Conservation (phyloP, 805 yeast genomes). For the Ogataea siamensis region DNA sequence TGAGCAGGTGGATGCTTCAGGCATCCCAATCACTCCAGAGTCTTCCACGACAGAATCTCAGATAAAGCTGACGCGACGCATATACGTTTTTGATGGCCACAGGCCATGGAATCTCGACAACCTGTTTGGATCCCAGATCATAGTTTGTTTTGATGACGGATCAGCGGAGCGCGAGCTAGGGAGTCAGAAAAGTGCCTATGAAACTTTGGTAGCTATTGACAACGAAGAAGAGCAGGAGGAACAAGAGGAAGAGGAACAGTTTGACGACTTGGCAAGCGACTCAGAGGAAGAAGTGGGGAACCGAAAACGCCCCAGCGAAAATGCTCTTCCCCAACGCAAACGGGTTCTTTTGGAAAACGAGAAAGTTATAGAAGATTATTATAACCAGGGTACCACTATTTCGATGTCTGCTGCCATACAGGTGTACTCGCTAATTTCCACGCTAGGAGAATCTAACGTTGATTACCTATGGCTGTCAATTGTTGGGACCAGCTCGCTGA, state of each 20-base stretch:
- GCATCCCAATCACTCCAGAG: constrained; percentile 24
- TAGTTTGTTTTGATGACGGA: constrained; percentile 88
- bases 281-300: constrained; percentile 33
- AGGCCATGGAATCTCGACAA: constrained; percentile 97
- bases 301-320: constrained; percentile 25
- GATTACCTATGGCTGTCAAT: constrained; percentile 82
- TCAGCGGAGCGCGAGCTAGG: constrained; percentile 55
- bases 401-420: constrained; percentile 75
- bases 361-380: constrained; percentile 66
- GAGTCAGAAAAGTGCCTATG: constrained; percentile 62
- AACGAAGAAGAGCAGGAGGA: constrained; percentile 38
- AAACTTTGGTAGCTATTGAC: constrained; percentile 42
- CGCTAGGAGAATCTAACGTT: constrained; percentile 75
- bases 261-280: constrained; percentile 30
- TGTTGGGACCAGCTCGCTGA: constrained; percentile 83
- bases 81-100: constrained; percentile 87
- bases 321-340: constrained; percentile 37
- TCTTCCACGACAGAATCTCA: constrained; percentile 29
- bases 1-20: constrained; percentile 27
- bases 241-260: constrained; percentile 33
- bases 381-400: constrained; percentile 78
- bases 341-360: constrained; percentile 46
- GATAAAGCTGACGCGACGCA: constrained; percentile 47
- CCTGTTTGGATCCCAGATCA: constrained; percentile 74
- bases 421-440: constrained; percentile 73